Percentiles rank a stretch among this genome's conserved stretches.
Evolutionary conservation across 805 yeast species (phyloP).

Genomic region (Cyberlindnera amylophila): DNA sequence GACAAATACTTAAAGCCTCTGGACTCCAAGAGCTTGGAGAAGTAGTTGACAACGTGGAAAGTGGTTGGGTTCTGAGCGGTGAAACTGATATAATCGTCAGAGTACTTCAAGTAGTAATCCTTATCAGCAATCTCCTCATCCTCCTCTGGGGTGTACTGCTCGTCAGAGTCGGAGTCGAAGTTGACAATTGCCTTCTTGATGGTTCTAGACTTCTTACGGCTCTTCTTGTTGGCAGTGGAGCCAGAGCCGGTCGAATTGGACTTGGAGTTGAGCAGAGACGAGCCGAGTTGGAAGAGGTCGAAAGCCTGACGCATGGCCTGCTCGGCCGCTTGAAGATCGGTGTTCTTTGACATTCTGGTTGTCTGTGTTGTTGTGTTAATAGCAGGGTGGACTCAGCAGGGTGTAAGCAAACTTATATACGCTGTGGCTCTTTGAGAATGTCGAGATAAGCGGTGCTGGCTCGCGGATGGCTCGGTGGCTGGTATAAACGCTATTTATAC

Average conservation of each 20-base stretch:
- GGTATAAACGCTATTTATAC: no score
- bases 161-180: constrained; percentile 19
- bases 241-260: constrained; percentile 1
- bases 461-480: background rate
- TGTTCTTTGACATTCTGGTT: constrained; percentile 2
- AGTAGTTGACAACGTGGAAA: constrained; percentile 60
- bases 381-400: no score
- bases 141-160: constrained; percentile 25
- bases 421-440: background rate
- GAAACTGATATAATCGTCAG: constrained; percentile 62
- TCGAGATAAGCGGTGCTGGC: constrained; percentile 4
- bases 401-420: no score
- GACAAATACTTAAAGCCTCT: constrained; percentile 63
- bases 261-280: constrained; percentile 17
- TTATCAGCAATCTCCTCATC: constrained; percentile 13
- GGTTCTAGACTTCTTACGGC: constrained; percentile 1
- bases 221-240: constrained; percentile 5
- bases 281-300: constrained; percentile 24
- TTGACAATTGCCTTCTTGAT: constrained; percentile 12
- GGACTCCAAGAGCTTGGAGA: constrained; percentile 43
- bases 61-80: constrained; percentile 72
- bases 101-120: constrained; percentile 29
- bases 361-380: no score
- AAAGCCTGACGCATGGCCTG: constrained; percentile 25
- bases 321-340: constrained; percentile 18